Evolutionary conservation across 139 green algal species (phyloP).

Genomic region (Micromonas pusilla): DNA sequence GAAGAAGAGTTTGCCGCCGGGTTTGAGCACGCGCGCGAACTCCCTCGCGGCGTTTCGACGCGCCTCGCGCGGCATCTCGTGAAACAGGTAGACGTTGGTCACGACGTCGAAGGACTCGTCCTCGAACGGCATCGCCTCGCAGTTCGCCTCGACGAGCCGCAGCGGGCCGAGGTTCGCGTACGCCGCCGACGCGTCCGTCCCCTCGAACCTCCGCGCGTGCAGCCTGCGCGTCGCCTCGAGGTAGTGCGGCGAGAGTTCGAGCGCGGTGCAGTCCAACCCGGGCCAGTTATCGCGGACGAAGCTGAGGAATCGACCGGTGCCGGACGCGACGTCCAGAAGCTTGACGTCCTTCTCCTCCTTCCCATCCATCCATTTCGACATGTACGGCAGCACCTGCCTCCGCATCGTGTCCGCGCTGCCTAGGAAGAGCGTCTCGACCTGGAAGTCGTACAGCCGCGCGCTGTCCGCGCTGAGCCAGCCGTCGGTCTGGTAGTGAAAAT

Average conservation of each 20-base stretch:
- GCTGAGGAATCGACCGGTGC: slow-evolving; percentile 77
- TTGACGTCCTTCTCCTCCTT: slow-evolving; percentile 24
- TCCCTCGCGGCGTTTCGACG: slow-evolving; percentile 42
- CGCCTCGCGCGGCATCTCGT: slow-evolving; percentile 67
- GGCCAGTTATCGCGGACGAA: slow-evolving; percentile 46
- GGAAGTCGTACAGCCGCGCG: slow-evolving; percentile 67
- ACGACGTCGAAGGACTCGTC: slow-evolving; percentile 60
- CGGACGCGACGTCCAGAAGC: slow-evolving; percentile 69
- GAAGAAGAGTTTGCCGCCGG: slow-evolving; percentile 50
- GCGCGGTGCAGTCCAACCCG: slow-evolving; percentile 42
- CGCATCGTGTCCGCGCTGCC: slow-evolving; percentile 24
- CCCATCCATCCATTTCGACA: not conserved
- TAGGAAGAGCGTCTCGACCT: slow-evolving; percentile 25
- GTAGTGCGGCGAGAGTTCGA: slow-evolving; percentile 79
- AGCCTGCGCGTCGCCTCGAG: slow-evolving; percentile 59
- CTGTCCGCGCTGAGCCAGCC: slow-evolving; percentile 65
- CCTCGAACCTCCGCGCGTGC: slow-evolving; percentile 17
- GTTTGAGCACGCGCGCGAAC: slow-evolving; percentile 69
- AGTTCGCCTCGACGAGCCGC: slow-evolving; percentile 29
- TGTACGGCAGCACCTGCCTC: not conserved
- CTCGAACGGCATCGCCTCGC: slow-evolving; percentile 52
- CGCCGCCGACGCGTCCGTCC: not conserved
- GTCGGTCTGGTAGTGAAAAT: slow-evolving; percentile 81
- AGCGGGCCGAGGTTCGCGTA: not conserved
- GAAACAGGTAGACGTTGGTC: slow-evolving; percentile 72